Evolutionary conservation across 1,284 basidiomycete species (phyloP), one percentile per base, ranked within the genome.

Genomic region (Caloboletus firmus): DNA sequence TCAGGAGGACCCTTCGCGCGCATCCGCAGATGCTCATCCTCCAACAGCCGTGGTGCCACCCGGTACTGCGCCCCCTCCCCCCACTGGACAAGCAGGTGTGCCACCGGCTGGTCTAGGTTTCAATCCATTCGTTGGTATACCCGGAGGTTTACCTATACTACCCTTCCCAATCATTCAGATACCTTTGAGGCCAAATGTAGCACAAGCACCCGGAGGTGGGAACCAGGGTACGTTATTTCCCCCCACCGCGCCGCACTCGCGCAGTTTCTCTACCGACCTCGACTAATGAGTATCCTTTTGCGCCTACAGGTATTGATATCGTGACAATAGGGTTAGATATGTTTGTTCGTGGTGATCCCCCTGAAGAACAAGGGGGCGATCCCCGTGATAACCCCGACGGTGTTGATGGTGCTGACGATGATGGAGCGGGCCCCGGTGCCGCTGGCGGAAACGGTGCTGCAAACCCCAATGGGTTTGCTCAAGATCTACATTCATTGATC

Each of bases 291-390:
- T 18, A 39, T 44, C 1, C 35, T 0, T 52, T 56, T 50, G 31
- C 11, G 5, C 34, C 34, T 34, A 2, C 22, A 59, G 70, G 59
- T 54, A 41, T 59, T 1, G 69, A 69, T 48, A 39, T 69, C 2
- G 0, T 69, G 26, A 71, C 67, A 26, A 67, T 69, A 41, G 67
- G 67, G 31, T 32, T 69, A 12, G 67, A 69, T 45, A 68, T 69
- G 69, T 67, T 72, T 50, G 49, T 72, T 3, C 60, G 61, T 40
- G 60, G 58, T 39, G 48, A 58, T 11, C 56, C 51, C 4, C 56
- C 54, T 20, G 56, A 42, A 39, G 53, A 52, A 30, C 35, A 32
- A 22, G 56, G 43, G 24, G 59, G 18, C 6, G 49, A 50, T 47
- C 28, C 28, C 54, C 59, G 45, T 43, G 55, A 54, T 49, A 49